Conservation (phyloP, 495 filamentous ascomycete genomes). For the Cladorrhinum samala region DNA sequence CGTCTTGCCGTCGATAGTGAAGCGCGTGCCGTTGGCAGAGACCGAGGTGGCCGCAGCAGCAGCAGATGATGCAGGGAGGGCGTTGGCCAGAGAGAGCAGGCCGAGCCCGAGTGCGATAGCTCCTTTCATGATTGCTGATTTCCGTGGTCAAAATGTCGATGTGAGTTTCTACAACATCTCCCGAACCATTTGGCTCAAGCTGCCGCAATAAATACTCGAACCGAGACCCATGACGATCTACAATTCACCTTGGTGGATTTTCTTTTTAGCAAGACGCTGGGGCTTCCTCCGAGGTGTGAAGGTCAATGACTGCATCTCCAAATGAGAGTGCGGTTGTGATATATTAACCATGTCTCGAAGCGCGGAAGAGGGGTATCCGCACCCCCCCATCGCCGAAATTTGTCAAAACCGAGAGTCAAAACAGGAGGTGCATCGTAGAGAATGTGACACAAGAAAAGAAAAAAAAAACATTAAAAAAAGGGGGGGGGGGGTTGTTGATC, state of each 20-base stretch:
- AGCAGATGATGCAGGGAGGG: conserved; percentile 4
- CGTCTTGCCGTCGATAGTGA: conserved; percentile 57
- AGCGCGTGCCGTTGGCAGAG: conserved; percentile 27
- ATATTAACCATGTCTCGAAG: conserved; percentile 8
- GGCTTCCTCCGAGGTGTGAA: neutral
- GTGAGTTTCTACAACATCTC: too few relatives aligned
- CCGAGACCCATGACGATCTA: neutral
- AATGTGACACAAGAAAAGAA: neutral
- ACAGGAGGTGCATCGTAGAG: neutral
- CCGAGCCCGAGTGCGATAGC: conserved; percentile 11
- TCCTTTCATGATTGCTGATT: conserved; percentile 23
- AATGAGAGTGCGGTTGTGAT: neutral
- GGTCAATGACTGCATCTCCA: neutral
- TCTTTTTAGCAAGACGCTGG: neutral
- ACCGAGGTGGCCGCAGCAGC: conserved; percentile 6
- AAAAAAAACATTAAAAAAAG: neutral
- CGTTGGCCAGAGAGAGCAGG: conserved; percentile 18
- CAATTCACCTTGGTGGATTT: neutral
- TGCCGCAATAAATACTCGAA: conserved; percentile 1
- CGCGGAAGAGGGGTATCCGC: conserved; percentile 17
- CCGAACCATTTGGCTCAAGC: neutral
- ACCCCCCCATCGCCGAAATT: neutral
- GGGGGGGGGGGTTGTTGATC: too few relatives aligned
- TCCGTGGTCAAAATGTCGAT: too few relatives aligned
- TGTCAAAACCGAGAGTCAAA: too few relatives aligned